Percentiles rank a stretch among this genome's conserved stretches.
These are phyloP conservation scores for Leishmania martiniquensis DNA, from an alignment of 208 protist species.

Conservation along the genomic window DNA sequence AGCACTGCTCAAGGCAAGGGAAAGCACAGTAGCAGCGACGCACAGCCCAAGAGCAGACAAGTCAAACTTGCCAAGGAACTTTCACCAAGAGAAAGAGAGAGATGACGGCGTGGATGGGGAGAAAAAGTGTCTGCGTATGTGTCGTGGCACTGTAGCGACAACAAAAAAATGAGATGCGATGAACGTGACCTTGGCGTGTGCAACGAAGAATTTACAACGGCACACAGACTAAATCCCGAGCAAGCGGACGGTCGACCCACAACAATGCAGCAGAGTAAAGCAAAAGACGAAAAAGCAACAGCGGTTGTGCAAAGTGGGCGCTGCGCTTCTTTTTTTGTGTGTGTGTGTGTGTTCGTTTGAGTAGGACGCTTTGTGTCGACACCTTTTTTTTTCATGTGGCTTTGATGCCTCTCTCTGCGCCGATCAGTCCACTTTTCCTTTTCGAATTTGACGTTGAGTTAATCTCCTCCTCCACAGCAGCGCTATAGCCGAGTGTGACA, in stretches of 20 bases:
- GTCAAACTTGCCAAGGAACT: neutral
- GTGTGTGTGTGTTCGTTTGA: no score
- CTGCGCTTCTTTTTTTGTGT: neutral
- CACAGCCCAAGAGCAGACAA: neutral
- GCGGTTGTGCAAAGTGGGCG: no score
- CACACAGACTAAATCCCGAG: neutral
- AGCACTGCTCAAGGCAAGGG: neutral
- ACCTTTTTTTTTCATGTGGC: neutral
- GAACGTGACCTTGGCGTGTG: neutral
- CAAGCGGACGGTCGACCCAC: neutral
- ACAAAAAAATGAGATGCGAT: neutral
- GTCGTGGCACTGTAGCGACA: neutral
- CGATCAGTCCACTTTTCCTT: no score
- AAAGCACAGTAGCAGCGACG: neutral
- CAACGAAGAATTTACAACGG: neutral
- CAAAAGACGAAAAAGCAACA: neutral
- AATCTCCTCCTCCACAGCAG: no score
- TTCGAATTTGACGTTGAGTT: no score
- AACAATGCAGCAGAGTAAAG: neutral
- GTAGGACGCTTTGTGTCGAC: neutral
- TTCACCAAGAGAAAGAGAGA: neutral
- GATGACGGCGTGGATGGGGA: neutral
- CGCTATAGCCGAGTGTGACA: no score
- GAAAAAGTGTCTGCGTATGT: neutral
- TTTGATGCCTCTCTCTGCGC: neutral